phyloP scores from a whole-genome alignment of 495 filamentous ascomycete species.

The Aspergillus cavernicola region DNA sequence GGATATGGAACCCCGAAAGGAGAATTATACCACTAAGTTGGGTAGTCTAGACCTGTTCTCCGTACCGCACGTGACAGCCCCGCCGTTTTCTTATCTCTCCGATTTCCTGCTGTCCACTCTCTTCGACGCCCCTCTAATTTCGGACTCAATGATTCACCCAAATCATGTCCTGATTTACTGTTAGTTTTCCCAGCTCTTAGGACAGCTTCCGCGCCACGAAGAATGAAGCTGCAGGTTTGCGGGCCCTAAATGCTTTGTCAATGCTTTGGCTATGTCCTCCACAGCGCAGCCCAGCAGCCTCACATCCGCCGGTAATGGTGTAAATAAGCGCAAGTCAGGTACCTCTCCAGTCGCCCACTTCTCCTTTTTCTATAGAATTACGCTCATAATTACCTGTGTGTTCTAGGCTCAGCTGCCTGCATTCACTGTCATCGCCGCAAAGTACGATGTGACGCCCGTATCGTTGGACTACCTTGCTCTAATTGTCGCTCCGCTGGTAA shows the following conservation, averaged over 20 bases:
- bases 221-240: slow-evolving; percentile 19
- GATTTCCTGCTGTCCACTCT: too few relatives aligned
- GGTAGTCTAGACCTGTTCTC: neutral
- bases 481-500: slow-evolving; percentile 46
- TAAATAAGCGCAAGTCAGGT: slow-evolving; percentile 32
- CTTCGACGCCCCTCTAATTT: too few relatives aligned
- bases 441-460: slow-evolving; percentile 46
- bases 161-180: slow-evolving; percentile 7
- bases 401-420: slow-evolving; percentile 40
- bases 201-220: neutral
- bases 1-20: too few relatives aligned
- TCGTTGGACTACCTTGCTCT: slow-evolving; percentile 43
- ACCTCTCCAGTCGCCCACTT: neutral
- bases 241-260: slow-evolving; percentile 17
- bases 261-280: slow-evolving; percentile 31
- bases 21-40: too few relatives aligned
- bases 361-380: neutral
- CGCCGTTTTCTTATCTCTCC: neutral
- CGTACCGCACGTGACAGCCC: neutral
- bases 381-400: neutral
- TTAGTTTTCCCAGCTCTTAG: neutral
- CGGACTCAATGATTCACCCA: neutral
- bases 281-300: slow-evolving; percentile 20
- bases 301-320: slow-evolving; percentile 22
- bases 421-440: slow-evolving; percentile 49